These are phyloP conservation scores for Triticum monococcum DNA, from an alignment of 176 grass and related monocot genomes.

Conservation along the genomic window DNA sequence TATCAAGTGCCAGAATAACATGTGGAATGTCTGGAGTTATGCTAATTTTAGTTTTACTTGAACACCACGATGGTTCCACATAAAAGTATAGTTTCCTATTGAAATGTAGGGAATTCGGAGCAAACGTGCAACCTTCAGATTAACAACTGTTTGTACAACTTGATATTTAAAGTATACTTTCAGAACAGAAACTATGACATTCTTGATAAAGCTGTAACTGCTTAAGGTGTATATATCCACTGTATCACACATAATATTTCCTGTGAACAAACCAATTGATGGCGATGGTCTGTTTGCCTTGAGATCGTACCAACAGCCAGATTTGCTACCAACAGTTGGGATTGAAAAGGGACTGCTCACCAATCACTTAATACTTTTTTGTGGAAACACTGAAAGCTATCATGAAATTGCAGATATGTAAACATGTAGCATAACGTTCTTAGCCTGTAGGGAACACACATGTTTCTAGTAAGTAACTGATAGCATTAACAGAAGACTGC, in stretches of 20 bases:
- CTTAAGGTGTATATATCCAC: neutral
- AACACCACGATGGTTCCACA: neutral
- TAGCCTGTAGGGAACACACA: neutral
- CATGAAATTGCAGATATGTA: neutral
- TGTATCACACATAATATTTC: neutral
- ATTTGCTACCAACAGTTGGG: neutral
- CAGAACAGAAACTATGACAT: neutral
- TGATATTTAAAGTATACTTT: neutral
- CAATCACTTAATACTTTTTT: neutral
- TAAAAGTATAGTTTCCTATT: neutral
- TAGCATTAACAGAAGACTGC: neutral
- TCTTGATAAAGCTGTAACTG: neutral
- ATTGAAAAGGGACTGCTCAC: neutral
- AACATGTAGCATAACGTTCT: neutral
- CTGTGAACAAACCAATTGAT: neutral
- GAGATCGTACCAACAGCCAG: neutral
- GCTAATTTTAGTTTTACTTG: neutral
- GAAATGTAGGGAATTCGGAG: neutral
- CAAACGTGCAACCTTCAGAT: constrained; percentile 2
- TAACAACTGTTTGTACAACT: constrained; percentile 5
- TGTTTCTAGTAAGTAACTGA: neutral
- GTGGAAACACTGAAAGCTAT: neutral
- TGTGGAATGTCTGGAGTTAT: neutral
- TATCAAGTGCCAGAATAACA: neutral
- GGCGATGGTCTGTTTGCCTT: neutral